A percentile compares a stretch with the other conserved stretches of the same genome.
Conservation (phyloP, 2,329 filamentous ascomycete genomes). For the Pseudogymnoascus verrucosus region DNA sequence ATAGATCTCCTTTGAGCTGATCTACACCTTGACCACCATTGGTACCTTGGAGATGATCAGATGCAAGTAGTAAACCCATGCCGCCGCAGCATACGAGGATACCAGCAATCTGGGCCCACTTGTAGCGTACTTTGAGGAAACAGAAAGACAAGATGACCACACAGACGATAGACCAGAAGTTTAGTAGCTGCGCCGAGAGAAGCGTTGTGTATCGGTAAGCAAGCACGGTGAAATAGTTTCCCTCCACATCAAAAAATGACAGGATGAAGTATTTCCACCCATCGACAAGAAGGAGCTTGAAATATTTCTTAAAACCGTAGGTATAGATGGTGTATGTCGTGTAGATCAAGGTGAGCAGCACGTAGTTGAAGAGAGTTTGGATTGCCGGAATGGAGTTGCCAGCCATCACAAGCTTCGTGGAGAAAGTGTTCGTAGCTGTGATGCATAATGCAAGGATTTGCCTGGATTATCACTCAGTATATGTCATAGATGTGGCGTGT, state of each 20-base stretch:
- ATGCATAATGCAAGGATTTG: constrained; percentile 85
- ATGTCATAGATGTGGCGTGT: neutral
- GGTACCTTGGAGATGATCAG: constrained; percentile 72
- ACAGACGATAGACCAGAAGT: constrained; percentile 96
- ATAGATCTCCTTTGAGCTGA: constrained; percentile 84
- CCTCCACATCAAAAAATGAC: constrained; percentile 87
- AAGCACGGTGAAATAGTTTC: constrained; percentile 95
- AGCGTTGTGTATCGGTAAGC: constrained; percentile 91
- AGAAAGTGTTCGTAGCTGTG: constrained; percentile 88
- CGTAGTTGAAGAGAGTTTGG: constrained; percentile 93
- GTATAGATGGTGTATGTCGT: constrained; percentile 69
- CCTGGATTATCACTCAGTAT: constrained; percentile 27
- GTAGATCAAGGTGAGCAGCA: constrained; percentile 75
- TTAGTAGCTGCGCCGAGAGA: constrained; percentile 87
- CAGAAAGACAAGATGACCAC: constrained; percentile 80
- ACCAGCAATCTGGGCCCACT: constrained; percentile 72
- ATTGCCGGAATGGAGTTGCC: constrained; percentile 85
- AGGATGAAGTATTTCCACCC: constrained; percentile 95
- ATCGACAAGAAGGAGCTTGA: constrained; percentile 53
- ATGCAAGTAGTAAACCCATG: constrained; percentile 75
- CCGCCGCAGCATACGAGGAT: constrained; percentile 89
- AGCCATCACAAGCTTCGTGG: constrained; percentile 57
- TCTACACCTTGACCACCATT: constrained; percentile 63
- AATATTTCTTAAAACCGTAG: constrained; percentile 68
- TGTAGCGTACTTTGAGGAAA: constrained; percentile 82